A percentile compares a stretch with the other conserved stretches of the same genome.
Conservation (phyloP, 208 protist species). For the Crithidia acanthocephali region DNA sequence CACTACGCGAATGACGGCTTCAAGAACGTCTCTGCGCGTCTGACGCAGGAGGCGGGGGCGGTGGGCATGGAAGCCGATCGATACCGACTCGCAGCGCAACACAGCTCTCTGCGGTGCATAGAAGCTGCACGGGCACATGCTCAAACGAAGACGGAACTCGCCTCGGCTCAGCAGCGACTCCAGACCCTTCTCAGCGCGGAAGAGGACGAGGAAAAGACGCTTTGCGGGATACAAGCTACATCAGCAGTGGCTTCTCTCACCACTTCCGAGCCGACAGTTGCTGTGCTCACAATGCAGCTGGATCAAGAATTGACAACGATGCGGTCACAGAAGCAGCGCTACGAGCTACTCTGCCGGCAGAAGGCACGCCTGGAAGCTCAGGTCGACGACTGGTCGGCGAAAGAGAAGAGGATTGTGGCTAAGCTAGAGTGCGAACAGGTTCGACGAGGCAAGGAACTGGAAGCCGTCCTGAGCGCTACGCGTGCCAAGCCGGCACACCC, state of each 20-base stretch:
- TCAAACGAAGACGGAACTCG: conserved; percentile 6
- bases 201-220: background rate
- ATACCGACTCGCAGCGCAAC: conserved; percentile 8
- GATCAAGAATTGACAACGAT: conserved; percentile 16
- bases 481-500: background rate
- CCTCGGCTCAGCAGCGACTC: background rate
- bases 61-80: conserved; percentile 12
- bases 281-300: conserved; percentile 8
- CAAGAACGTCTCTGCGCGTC: background rate
- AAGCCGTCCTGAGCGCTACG: background rate
- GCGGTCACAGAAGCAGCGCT: conserved; percentile 11
- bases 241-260: background rate
- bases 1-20: conserved; percentile 21
- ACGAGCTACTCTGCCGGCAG: conserved; percentile 8
- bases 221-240: background rate
- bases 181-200: background rate
- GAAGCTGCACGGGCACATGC: background rate
- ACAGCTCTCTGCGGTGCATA: background rate
- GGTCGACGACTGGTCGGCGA: background rate
- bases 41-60: conserved; percentile 2
- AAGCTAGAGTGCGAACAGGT: conserved; percentile 7
- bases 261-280: background rate
- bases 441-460: background rate
- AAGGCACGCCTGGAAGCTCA: conserved; percentile 5
- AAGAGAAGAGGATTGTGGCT: background rate